Conservation (phyloP, 2,329 filamentous ascomycete genomes). For the Calonectria multiphialidica region DNA sequence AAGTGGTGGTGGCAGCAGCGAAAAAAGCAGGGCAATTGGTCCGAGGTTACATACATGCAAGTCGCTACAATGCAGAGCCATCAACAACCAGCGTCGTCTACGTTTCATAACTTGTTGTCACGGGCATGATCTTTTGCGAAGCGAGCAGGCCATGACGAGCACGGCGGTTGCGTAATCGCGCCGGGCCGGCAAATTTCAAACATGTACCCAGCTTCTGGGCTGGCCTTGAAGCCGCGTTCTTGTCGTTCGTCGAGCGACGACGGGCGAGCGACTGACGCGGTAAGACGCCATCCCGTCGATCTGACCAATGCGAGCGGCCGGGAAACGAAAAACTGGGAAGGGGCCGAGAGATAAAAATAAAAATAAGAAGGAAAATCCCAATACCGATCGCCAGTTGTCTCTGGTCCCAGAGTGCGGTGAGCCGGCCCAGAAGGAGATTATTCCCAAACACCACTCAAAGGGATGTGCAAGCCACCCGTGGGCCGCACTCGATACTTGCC, state of each 20-base stretch:
- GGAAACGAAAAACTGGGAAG: background rate
- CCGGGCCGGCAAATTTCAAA: constrained; percentile 21
- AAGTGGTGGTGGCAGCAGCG: background rate
- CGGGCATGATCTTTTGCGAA: background rate
- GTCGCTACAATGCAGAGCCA: constrained; percentile 7
- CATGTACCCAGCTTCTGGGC: background rate
- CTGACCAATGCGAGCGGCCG: constrained; percentile 4
- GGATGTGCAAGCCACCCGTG: background rate
- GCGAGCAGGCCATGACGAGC: background rate
- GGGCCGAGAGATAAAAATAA: constrained; percentile 10
- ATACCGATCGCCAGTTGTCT: background rate
- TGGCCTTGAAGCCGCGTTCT: background rate
- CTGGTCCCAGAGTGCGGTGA: background rate
- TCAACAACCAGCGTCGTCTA: background rate
- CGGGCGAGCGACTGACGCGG: background rate
- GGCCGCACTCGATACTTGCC: background rate
- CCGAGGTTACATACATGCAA: constrained; percentile 13
- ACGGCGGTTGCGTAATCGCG: background rate
- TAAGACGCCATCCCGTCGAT: constrained; percentile 8
- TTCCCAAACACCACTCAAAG: background rate
- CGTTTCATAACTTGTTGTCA: constrained; percentile 1
- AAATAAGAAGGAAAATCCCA: constrained; percentile 8
- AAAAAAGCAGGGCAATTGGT: background rate
- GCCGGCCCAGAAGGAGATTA: constrained; percentile 12
- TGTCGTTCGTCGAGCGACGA: background rate